A percentile compares a stretch with the other conserved stretches of the same genome.
Evolutionary conservation across 768 basidiomycete genomes (phyloP).

Genomic region (Mycena indigotica): DNA sequence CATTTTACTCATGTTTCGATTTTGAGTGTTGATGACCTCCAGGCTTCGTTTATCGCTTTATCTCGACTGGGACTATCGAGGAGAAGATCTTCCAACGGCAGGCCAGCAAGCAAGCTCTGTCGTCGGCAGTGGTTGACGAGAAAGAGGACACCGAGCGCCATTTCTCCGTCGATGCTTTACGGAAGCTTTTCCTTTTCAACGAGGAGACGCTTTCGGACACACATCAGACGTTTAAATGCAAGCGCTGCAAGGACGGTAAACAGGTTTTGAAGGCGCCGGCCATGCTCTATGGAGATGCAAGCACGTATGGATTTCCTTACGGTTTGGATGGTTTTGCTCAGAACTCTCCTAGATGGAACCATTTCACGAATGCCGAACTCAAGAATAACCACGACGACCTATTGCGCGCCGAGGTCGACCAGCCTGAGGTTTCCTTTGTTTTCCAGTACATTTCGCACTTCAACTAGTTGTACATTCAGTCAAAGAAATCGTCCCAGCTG

Average conservation of each 20-base stretch:
- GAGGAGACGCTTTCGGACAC: conserved; percentile 88
- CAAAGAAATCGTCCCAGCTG: conserved; percentile 67
- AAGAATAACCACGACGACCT: conserved; percentile 94
- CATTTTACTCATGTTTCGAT: conserved; percentile 1
- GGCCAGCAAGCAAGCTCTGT: conserved; percentile 93
- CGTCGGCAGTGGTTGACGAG: conserved; percentile 97
- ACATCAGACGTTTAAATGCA: conserved; percentile 98
- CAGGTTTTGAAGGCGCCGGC: conserved; percentile 84
- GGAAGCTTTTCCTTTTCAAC: conserved; percentile 91
- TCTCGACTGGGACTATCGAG: conserved; percentile 95
- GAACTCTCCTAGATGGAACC: conserved; percentile 79
- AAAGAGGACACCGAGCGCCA: conserved; percentile 95
- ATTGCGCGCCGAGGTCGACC: conserved; percentile 83
- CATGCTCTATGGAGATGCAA: conserved; percentile 92
- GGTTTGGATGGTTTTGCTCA: neutral
- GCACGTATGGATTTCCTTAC: conserved; percentile 70
- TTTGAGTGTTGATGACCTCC: neutral
- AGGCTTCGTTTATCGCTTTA: conserved; percentile 99
- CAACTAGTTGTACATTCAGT: conserved; percentile 13
- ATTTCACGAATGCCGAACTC: conserved; percentile 87
- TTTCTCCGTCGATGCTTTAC: conserved; percentile 85
- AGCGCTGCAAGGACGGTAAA: conserved; percentile 83
- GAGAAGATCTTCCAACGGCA: conserved; percentile 99
- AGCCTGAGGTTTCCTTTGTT: conserved; percentile 87
- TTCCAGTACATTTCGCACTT: conserved; percentile 95